Evolutionary conservation across 2,329 filamentous ascomycete species (phyloP).

Genomic region (Xylaria sp.): DNA sequence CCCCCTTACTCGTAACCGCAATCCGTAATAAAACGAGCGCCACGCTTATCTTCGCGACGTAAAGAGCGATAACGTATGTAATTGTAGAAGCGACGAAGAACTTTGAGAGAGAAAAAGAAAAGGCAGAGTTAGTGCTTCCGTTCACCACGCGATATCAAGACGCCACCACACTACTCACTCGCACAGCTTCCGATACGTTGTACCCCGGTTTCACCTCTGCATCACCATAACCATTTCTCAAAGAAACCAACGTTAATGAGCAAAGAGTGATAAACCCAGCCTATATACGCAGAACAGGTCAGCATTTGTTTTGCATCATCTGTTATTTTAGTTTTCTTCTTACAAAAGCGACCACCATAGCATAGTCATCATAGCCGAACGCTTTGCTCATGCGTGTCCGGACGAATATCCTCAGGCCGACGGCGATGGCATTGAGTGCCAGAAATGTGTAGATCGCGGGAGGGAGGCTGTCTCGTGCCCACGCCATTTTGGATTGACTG

Average conservation of each 20-base stretch:
- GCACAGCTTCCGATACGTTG: slow-evolving; percentile 22
- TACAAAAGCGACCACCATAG: slow-evolving; percentile 38
- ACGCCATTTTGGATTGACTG: slow-evolving; percentile 31
- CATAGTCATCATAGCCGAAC: slow-evolving; percentile 38
- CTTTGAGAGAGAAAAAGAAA: no score
- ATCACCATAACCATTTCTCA: slow-evolving; percentile 34
- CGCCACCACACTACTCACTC: slow-evolving; percentile 25
- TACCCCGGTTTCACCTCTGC: slow-evolving; percentile 9
- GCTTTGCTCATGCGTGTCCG: slow-evolving; percentile 38
- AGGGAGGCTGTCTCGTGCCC: slow-evolving; percentile 39
- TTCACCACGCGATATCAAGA: not conserved
- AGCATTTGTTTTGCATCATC: slow-evolving; percentile 7
- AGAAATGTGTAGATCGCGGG: slow-evolving; percentile 38
- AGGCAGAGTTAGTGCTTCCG: not conserved
- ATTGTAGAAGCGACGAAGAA: slow-evolving; percentile 38
- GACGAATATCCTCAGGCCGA: slow-evolving; percentile 36
- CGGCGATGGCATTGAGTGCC: slow-evolving; percentile 34
- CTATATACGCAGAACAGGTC: slow-evolving; percentile 16
- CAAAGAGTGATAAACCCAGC: slow-evolving; percentile 35
- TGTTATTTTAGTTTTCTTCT: not conserved
- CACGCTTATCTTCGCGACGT: slow-evolving; percentile 37
- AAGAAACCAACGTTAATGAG: slow-evolving; percentile 32
- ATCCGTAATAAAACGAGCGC: slow-evolving; percentile 38
- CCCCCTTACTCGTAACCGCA: slow-evolving; percentile 36
- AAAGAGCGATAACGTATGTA: slow-evolving; percentile 37